Evolutionary conservation across 2,329 filamentous ascomycete genomes (phyloP), one percentile per base, ranked within the genome.

Genomic region (Clathrospora elynae): DNA sequence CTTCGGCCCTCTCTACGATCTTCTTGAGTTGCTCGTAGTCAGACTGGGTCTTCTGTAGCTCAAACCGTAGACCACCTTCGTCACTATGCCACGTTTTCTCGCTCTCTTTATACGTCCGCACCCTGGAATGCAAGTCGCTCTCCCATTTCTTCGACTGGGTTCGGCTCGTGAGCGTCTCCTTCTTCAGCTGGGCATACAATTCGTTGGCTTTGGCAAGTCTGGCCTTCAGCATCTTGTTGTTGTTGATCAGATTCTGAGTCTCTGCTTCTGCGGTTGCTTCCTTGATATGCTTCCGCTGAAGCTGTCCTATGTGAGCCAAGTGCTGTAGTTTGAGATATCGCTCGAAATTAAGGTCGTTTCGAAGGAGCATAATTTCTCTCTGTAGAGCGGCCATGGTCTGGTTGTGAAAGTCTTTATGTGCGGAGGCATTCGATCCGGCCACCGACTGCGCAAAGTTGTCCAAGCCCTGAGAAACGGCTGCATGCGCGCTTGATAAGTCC

Each of bases 321-420:
- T 92, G 88, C 60, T 93, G 88, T 52, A 90, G 83, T 64, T 91
- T 92, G 59, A 92, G 78, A 67, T 90, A 92, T 17, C 87, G 79
- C 66, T 93, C 89, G 60, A 92, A 93, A 53, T 87, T 88, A 29
- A 93, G 75, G 57, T 93, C 88, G 49, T 91, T 93, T 30, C 86
- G 83, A 8, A 93, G 70, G 2, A 91, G 73, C 38, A 90, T 79
- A n/a, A 90, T 80, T 57, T 90, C 85, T 28, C 86, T 80, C 53
- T 89, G 84, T 3, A 93, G 72, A 78, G 67, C 64, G 5, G 68
- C 63, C 54, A 71, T 65, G 35, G 61, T 71, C 22, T 69, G 63
- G n/a, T 53, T 62, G 5, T 68, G 61, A 26, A 64, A 64, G 6
- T 66, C 64, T 6, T 49, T 31, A 22, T 65, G 58, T 3, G 58